Evolutionary conservation across 2,329 filamentous ascomycete species (phyloP).

Genomic region (Myrmaecium sp.): DNA sequence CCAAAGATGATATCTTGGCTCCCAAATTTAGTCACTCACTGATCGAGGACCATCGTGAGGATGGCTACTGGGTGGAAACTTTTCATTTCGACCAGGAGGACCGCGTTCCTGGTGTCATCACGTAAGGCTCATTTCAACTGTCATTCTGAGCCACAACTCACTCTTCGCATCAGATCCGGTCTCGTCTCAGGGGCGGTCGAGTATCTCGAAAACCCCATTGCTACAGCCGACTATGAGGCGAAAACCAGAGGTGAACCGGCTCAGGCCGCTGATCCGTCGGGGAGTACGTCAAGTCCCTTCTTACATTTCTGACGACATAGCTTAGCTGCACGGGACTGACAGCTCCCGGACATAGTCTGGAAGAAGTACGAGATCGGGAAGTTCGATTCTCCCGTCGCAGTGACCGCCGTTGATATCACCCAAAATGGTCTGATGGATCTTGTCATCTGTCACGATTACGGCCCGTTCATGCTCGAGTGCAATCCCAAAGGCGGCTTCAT

Average conservation of each 20-base stretch:
- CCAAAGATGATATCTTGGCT: too few relatives aligned
- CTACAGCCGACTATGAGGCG: neutral
- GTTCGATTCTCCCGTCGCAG: conserved; percentile 2
- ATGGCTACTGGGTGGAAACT: conserved; percentile 2
- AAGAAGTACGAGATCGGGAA: conserved; percentile 2
- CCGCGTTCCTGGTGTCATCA: conserved; percentile 2
- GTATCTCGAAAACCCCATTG: conserved; percentile 1
- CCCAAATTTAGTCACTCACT: too few relatives aligned
- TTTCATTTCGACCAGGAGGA: conserved; percentile 2
- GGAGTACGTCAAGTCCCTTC: too few relatives aligned
- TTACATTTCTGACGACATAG: too few relatives aligned
- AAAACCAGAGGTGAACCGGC: neutral
- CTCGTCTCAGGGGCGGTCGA: conserved; percentile 1
- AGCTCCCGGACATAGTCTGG: too few relatives aligned
- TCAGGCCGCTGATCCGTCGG: too few relatives aligned
- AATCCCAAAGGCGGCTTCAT: conserved; percentile 1
- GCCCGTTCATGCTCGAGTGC: conserved; percentile 2
- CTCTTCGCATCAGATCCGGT: neutral
- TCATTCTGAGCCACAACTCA: neutral
- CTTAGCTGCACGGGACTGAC: too few relatives aligned
- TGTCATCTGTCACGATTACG: conserved; percentile 4
- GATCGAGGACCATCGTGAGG: conserved; percentile 1
- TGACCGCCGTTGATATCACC: conserved; percentile 1
- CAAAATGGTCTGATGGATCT: conserved; percentile 1
- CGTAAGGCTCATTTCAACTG: neutral